Percentiles rank a stretch among this genome's conserved stretches.
These are phyloP conservation scores for Beauveria asiatica DNA, from an alignment of 2,329 filamentous ascomycete genomes.

Conservation along the genomic window DNA sequence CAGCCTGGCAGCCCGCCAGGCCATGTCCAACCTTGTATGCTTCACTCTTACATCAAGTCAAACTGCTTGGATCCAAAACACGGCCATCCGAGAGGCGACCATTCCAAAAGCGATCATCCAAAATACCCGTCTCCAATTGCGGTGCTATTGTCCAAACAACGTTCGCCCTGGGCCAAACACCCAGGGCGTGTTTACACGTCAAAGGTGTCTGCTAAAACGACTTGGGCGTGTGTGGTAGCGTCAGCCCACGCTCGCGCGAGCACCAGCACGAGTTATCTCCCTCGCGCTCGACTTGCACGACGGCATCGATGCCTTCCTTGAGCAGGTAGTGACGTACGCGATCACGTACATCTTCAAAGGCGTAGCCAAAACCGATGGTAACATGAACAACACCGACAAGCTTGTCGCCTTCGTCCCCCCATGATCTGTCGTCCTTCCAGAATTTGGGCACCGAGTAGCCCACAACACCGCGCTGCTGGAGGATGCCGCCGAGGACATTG, in stretches of 20 bases:
- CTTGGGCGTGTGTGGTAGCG: constrained; percentile 26
- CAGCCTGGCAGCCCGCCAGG: not conserved
- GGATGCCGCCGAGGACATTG: constrained; percentile 75
- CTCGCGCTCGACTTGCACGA: constrained; percentile 82
- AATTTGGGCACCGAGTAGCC: constrained; percentile 84
- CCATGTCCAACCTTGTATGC: not conserved
- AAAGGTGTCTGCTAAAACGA: constrained; percentile 21
- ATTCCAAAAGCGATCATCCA: not conserved
- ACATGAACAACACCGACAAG: constrained; percentile 83
- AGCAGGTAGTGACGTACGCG: constrained; percentile 65
- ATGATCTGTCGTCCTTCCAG: constrained; percentile 70
- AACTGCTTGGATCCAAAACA: not conserved
- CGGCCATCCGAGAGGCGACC: not conserved
- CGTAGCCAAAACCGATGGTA: constrained; percentile 60
- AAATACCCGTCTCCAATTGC: constrained; percentile 7
- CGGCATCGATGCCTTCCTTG: constrained; percentile 66
- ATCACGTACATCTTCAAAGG: constrained; percentile 75
- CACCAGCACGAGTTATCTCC: constrained; percentile 62
- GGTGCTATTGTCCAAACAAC: constrained; percentile 9
- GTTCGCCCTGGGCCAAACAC: not conserved
- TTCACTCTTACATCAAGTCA: not conserved
- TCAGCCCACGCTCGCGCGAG: constrained; percentile 22
- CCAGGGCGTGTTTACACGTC: not conserved
- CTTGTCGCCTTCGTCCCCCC: constrained; percentile 35
- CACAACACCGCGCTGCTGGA: constrained; percentile 72